Conservation (phyloP, 2,329 filamentous ascomycete species). For the Pseudogymnoascus destructans region DNA sequence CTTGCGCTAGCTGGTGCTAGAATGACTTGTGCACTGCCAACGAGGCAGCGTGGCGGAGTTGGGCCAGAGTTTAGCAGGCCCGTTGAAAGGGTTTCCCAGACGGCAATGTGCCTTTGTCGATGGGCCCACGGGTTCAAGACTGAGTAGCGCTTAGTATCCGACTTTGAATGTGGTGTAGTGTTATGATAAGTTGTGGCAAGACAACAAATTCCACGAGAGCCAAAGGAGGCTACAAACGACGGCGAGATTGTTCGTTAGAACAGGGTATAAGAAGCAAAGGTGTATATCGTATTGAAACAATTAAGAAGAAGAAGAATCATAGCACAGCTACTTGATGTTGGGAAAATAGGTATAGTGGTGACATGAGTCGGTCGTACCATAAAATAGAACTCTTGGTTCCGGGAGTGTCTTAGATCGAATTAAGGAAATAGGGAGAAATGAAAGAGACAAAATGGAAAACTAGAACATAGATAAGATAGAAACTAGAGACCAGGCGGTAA, state of each 20-base stretch:
- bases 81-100: not conserved
- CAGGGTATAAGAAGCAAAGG: not conserved
- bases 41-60: not conserved
- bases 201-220: not conserved
- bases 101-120: not conserved
- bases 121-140: slow-evolving; percentile 3
- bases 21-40: slow-evolving; percentile 3
- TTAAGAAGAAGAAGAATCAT: not conserved
- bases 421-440: not conserved
- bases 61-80: not conserved
- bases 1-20: not conserved
- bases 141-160: not conserved
- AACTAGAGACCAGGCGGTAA: not conserved
- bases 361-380: not conserved
- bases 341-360: not conserved
- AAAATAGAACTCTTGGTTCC: not conserved
- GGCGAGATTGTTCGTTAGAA: not conserved
- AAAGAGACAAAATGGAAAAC: not conserved
- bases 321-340: not conserved
- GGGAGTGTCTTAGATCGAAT: not conserved
- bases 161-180: not conserved
- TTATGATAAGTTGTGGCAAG: not conserved
- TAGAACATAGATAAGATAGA: not conserved
- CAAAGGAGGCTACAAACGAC: not conserved
- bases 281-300: not conserved